Percentiles rank a stretch among this genome's conserved stretches.
Evolutionary conservation across 1,284 basidiomycete species (phyloP).

Genomic region (Fistulina hepatica): DNA sequence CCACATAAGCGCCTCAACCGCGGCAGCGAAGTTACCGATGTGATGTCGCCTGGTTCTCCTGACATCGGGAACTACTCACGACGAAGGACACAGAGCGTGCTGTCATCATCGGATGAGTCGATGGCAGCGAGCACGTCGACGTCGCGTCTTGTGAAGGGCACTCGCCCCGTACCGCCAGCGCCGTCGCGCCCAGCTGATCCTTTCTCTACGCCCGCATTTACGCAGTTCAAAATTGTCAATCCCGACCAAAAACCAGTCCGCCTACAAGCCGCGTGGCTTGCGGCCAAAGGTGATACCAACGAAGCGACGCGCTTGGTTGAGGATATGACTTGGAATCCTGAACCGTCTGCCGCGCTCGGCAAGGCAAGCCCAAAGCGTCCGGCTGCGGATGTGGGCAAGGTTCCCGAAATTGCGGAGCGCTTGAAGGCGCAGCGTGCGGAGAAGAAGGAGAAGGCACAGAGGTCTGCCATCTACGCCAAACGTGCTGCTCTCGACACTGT

Average conservation of each 20-base stretch:
- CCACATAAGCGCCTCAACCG: conserved; percentile 59
- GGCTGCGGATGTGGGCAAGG: conserved; percentile 40
- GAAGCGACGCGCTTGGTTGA: conserved; percentile 46
- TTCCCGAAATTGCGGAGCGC: conserved; percentile 60
- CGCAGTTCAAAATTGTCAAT: conserved; percentile 49
- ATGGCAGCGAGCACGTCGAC: conserved; percentile 31
- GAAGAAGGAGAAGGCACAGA: conserved; percentile 60
- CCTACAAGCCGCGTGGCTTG: conserved; percentile 53
- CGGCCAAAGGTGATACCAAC: conserved; percentile 45
- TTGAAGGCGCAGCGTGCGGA: conserved; percentile 50
- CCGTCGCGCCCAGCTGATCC: conserved; percentile 23
- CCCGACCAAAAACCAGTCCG: conserved; percentile 34
- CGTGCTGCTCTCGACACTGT: conserved; percentile 37
- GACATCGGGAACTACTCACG: too few relatives aligned
- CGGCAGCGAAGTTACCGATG: conserved; percentile 30
- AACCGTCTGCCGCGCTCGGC: conserved; percentile 16
- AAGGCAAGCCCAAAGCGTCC: conserved; percentile 17
- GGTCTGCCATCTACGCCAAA: conserved; percentile 66
- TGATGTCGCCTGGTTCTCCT: conserved; percentile 43
- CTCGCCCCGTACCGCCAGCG: conserved; percentile 42
- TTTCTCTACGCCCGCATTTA: conserved; percentile 29
- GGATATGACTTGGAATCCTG: conserved; percentile 44
- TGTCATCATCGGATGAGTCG: conserved; percentile 58
- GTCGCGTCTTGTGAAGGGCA: conserved; percentile 18
- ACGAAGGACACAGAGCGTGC: conserved; percentile 29